Percentiles rank a stretch among this genome's conserved stretches.
phyloP scores from a whole-genome alignment of 1,139 yeast species.

The Nakaseomyces bracarensis region DNA sequence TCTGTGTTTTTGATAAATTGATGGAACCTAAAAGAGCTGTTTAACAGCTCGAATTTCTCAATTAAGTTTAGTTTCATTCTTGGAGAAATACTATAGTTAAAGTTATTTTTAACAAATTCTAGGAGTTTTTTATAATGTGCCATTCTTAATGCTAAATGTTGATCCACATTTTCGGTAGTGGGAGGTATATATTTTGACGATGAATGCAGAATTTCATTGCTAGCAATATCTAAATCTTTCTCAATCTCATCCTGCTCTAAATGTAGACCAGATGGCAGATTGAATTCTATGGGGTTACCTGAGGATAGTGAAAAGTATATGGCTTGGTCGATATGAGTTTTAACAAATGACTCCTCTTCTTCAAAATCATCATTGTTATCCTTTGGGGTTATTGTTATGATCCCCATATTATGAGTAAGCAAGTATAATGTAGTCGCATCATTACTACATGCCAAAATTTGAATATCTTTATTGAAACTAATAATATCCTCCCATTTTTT shows the following conservation, averaged over 20 bases:
- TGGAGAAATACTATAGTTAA: conserved; percentile 34
- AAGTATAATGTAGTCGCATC: conserved; percentile 47
- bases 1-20: conserved; percentile 13
- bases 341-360: conserved; percentile 36
- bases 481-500: conserved; percentile 77
- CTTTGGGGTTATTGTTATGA: conserved; percentile 47
- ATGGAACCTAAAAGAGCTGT: conserved; percentile 43
- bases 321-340: conserved; percentile 75
- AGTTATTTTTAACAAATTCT: conserved; percentile 41
- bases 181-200: conserved; percentile 41
- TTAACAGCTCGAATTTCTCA: conserved; percentile 43
- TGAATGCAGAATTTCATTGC: conserved; percentile 49
- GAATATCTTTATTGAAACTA: conserved; percentile 44
- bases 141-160: conserved; percentile 39
- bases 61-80: conserved; percentile 24
- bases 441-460: conserved; percentile 54
- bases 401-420: conserved; percentile 54
- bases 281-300: conserved; percentile 50
- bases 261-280: conserved; percentile 35
- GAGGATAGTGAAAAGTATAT: conserved; percentile 41
- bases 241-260: conserved; percentile 37
- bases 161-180: conserved; percentile 36
- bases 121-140: conserved; percentile 39
- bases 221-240: conserved; percentile 42
- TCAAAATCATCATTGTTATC: conserved; percentile 8